A percentile compares a stretch with the other conserved stretches of the same genome.
These are phyloP conservation scores for Astragalus membranaceus DNA, from an alignment of 306 rosid genomes.

Conservation along the genomic window DNA sequence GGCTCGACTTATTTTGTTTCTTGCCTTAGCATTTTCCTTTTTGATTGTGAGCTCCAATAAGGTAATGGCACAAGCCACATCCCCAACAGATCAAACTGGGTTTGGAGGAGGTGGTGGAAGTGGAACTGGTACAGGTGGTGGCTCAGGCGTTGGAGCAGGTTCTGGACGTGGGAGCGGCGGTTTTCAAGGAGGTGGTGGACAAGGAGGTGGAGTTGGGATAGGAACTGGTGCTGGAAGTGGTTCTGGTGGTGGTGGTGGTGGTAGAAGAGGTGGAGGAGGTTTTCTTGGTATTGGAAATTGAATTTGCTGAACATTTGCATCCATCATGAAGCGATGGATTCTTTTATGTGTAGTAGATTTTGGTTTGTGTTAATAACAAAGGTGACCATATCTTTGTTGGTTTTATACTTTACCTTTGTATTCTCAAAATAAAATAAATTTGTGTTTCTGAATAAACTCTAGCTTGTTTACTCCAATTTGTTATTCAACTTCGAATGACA, in stretches of 20 bases:
- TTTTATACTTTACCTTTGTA: background rate
- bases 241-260: background rate
- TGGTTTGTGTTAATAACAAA: background rate
- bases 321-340: background rate
- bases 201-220: background rate
- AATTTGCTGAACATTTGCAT: too few species aligned
- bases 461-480: background rate
- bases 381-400: background rate
- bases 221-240: background rate
- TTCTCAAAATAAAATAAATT: too few species aligned
- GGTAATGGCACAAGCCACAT: background rate
- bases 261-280: background rate
- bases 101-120: background rate
- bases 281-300: background rate
- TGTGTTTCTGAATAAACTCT: too few species aligned
- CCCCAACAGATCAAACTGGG: background rate
- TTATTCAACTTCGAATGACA: background rate
- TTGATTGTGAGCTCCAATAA: background rate
- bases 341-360: background rate
- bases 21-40: too few species aligned
- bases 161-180: background rate
- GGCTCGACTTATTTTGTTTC: too few species aligned
- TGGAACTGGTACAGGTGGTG: background rate
- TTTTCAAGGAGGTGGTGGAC: background rate
- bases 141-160: background rate